Conservation (phyloP, 2,329 filamentous ascomycete genomes). For the Diaporthe batatas region DNA sequence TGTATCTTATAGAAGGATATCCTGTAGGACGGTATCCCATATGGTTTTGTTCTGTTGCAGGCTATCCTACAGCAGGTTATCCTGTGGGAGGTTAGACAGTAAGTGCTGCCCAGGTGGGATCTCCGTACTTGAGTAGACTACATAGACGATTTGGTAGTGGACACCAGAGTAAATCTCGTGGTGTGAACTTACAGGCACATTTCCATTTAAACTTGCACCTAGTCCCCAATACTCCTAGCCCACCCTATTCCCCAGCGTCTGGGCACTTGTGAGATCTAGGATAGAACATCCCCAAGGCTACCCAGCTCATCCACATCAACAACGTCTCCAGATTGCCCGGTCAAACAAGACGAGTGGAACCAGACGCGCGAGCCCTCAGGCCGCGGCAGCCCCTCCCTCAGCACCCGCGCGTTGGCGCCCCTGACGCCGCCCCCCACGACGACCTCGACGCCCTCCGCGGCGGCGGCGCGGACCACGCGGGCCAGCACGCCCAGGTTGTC, state of each 20-base stretch:
- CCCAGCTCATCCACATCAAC: constrained; percentile 41
- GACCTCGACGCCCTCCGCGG: constrained; percentile 56
- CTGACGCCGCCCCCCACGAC: constrained; percentile 67
- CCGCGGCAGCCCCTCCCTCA: constrained; percentile 49
- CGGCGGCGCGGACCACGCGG: constrained; percentile 51
- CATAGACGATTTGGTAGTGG: neutral
- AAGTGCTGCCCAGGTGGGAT: neutral
- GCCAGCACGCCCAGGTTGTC: constrained; percentile 56
- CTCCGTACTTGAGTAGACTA: neutral
- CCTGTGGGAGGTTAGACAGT: neutral
- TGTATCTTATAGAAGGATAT: neutral
- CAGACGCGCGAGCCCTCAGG: constrained; percentile 49
- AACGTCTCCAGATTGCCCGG: constrained; percentile 37
- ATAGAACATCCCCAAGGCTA: neutral
- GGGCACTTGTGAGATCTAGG: neutral
- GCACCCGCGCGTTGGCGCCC: constrained; percentile 52
- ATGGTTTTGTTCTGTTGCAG: neutral
- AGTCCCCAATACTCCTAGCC: no score
- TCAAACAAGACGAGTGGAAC: constrained; percentile 64
- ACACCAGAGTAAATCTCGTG: neutral
- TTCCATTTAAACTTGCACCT: no score
- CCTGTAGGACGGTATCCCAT: neutral
- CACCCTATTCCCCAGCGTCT: no score
- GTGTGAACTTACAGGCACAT: neutral
- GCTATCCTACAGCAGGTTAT: neutral